Evolutionary conservation across 176 grass and related monocot species (phyloP), one percentile per base, ranked within the genome.

Genomic region (Dactylis glomerata): DNA sequence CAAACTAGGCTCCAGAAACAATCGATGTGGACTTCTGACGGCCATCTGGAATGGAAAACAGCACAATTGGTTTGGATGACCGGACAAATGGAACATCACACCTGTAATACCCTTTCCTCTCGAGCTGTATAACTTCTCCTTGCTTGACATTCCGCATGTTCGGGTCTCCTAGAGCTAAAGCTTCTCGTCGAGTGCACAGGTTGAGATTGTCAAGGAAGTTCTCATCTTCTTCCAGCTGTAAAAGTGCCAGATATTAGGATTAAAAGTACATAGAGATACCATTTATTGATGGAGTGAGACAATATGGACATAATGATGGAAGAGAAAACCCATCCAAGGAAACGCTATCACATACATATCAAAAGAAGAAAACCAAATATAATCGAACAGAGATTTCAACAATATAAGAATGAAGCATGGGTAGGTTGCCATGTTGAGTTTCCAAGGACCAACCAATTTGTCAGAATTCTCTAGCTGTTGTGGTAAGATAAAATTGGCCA

Each of bases 31-130:
- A 55, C 66, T 95, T 89, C 78, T 89, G 83, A 51, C 91, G 51
- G 6, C 96, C 92, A 83, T 98, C 96, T 83, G 89, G 96, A 83
- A 98, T 98, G 54, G 83, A 61, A 61, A 98, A 95, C 49, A 98
- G 91, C 50, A 95, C 78, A 73, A 98, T 87, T 19, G 82, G 92
- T 65, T 93, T 93, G 16, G 91, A 92, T 20, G 68, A 47, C 44
- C 89, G 78, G 32, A 95, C 34, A 87, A 93, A 98, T 40, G 96
- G 92, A 32, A 89, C 82, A 55, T 98, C 95, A 44, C 95, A 98
- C 38, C 91, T 80, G 80, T 90, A 98, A 69, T 95, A 98, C 20
- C 90, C 89, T 70, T 98, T 98, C 76, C 95, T 95, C 88, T 98
- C 95, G 5, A 98, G 85, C 86, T 98, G 95, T 78, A 98, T 88